Evolutionary conservation across 306 rosid species (phyloP), one percentile per base, ranked within the genome.

Genomic region (Corylus americana): DNA sequence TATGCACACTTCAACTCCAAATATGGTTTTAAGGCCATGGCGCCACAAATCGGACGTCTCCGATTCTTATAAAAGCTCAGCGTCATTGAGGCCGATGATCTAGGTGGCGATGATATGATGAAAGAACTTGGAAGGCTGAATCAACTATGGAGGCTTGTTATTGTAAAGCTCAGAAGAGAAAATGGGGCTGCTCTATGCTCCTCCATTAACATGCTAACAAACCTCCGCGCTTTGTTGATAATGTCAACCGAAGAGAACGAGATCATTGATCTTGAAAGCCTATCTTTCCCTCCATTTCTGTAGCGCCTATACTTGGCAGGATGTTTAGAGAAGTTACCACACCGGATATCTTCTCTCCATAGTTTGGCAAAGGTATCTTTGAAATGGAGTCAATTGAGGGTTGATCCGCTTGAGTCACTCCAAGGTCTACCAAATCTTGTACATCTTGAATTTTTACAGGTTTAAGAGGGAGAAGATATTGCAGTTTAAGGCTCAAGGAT

Each of bases 391-490:
- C 39, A 79, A 29, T 57, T 84, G 13, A 82, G 75, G 78, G 85
- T 77, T 27, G 90, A 84, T 67, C 86, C 90, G 18, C 72, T 77
- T 11, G 44, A 29, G 10, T 80, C 54, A n/a, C 83, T 87, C 18
- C 84, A 79, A 39, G 39, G 79, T 74, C 66, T 87, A 27, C 88
- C 90, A 42, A 84, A 77, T 85, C 86, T 87, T 17, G 83, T 76
- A 39, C 88, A 87, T 77, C 88, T 87, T 44, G 90, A 87, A 35
- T 82, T 87, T 8, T 90, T 87, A 45, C 87, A 89, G 62, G 90
- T 62, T 63, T 89, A 74, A 61, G 86, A 83, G 17, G 86, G 87
- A n/a, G 87, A 83, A 22, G 70, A 80, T 75, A 12, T n/a, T 91
- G 83, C 85, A 82, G 75, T 91, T 91, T 57, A 80, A 77, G 25